Conservation (phyloP, 2,329 filamentous ascomycete genomes). For the Diaporthe sp. region DNA sequence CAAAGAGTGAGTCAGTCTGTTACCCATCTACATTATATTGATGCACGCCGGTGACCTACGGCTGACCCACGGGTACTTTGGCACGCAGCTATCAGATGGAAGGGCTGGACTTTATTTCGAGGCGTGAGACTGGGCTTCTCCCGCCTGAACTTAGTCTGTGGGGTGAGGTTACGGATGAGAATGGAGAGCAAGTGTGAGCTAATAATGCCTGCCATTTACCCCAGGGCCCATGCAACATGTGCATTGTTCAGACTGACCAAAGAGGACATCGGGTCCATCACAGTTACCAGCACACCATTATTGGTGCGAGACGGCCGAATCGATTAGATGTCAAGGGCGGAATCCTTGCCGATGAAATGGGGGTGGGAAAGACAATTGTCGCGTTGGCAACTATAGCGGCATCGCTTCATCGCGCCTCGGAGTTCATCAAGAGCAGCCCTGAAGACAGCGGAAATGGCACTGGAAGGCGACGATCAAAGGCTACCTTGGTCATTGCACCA, state of each 20-base stretch:
- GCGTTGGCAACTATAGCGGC: constrained; percentile 52
- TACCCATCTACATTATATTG: too few species aligned
- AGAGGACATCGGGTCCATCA: neutral
- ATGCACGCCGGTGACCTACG: too few species aligned
- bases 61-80: neutral
- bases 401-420: neutral
- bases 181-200: neutral
- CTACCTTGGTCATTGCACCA: neutral
- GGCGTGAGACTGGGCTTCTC: neutral
- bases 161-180: neutral
- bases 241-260: neutral
- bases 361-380: constrained; percentile 67
- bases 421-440: neutral
- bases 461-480: neutral
- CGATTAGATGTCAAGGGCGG: constrained; percentile 44
- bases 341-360: constrained; percentile 71
- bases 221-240: neutral
- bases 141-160: neutral
- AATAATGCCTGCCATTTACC: neutral
- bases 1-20: neutral
- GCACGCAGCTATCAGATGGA: neutral
- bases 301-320: neutral
- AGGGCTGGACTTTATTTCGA: neutral
- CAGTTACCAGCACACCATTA: neutral
- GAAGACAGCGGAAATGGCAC: constrained; percentile 40